Evolutionary conservation across 2,329 filamentous ascomycete genomes (phyloP), one percentile per base, ranked within the genome.

Genomic region (Colletotrichum orchidophilum): DNA sequence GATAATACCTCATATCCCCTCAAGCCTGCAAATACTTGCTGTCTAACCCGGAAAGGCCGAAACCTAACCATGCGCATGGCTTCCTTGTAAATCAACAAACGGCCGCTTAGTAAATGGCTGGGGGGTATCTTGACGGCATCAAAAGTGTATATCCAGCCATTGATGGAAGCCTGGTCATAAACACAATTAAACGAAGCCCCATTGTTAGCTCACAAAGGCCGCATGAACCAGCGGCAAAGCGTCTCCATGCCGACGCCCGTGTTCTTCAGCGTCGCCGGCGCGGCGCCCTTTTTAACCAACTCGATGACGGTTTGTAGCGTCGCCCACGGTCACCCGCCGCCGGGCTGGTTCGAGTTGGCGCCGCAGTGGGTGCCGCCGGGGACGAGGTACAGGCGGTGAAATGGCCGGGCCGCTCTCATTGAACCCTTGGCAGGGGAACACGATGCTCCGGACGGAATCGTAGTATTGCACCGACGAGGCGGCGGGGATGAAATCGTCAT

Each of bases 351-450:
- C 82, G 77, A 77, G n/a, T 87, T 87, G 3, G 82, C 83, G 35
- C 71, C 73, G 75, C 87, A 89, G 78, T 89, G 87, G 0, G 81
- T 84, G 1, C 83, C 87, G 24, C 87, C 87, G 0, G 87, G 87
- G 1, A 90, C 77, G 0, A 78, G 72, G 67, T 75, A 79, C 21
- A 79, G 69, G 3, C 75, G 70, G 74, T 79, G 89, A 76, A 86
- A 87, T 72, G n/a, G 31, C 67, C 27, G 66, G 46, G 7, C 61
- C 65, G 39, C 66, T 65, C 24, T 65, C 61, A 24, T 82, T 77
- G 71, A 81, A 81, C 13, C 76, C 75, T 18, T 81, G 60, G 21
- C 80, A 73, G 0, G 83, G 80, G 75, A 85, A 86, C 86, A 88
- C 87, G 75, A 82, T 79, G 7, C 75, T 75, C 24, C 86, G 83